Conservation (phyloP, 768 basidiomycete species). For the Agaricus blazei region DNA sequence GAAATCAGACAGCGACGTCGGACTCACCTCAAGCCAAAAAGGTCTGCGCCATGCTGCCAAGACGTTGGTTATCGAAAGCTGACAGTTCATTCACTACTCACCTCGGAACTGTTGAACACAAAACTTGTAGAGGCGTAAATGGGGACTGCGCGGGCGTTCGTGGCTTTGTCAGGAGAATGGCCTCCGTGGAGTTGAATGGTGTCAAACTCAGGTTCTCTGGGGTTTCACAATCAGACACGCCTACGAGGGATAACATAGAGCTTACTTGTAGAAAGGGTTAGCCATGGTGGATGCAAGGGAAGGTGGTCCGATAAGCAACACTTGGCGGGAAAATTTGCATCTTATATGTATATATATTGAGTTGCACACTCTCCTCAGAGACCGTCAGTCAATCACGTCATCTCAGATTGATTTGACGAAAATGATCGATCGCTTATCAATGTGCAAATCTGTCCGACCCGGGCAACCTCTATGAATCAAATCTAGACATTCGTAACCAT, state of each 20-base stretch:
- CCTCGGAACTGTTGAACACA: slow-evolving; percentile 66
- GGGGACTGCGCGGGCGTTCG: slow-evolving; percentile 71
- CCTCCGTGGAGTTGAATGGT: slow-evolving; percentile 80
- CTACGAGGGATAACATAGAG: not conserved
- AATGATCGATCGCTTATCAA: no score
- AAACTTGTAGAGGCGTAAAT: slow-evolving; percentile 74
- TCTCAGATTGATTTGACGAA: no score
- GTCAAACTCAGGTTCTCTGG: slow-evolving; percentile 66
- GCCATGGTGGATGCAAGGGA: slow-evolving; percentile 21
- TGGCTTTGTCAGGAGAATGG: slow-evolving; percentile 55
- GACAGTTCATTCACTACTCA: slow-evolving; percentile 21
- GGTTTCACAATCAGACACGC: not conserved
- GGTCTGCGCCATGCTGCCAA: slow-evolving; percentile 63
- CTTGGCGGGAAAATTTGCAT: no score
- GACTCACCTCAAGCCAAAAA: slow-evolving; percentile 55
- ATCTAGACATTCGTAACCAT: no score
- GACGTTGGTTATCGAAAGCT: not conserved
- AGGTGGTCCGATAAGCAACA: not conserved
- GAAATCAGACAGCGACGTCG: not conserved
- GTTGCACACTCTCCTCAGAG: no score
- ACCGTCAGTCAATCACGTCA: no score
- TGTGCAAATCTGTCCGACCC: no score
- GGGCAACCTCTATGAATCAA: no score
- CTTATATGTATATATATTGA: no score
- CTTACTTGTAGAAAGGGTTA: slow-evolving; percentile 33